Conservation (phyloP, 179 eudicot species). For the Gypsophila paniculata region DNA sequence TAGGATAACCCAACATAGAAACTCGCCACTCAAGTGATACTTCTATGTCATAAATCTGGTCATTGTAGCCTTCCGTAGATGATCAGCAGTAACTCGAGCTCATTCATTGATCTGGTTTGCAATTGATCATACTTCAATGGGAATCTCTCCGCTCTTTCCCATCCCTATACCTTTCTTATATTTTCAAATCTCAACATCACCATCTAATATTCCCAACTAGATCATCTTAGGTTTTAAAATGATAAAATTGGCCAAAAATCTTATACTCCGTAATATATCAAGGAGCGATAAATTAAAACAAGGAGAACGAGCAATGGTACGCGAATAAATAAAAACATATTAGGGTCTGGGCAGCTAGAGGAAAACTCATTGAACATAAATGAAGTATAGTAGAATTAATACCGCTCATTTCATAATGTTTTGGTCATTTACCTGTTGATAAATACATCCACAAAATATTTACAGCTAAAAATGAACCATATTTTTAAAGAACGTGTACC, state of each 20-base stretch:
- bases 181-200: not conserved
- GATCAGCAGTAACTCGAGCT: not conserved
- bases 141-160: not conserved
- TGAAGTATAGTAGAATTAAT: not conserved
- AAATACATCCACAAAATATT: not conserved
- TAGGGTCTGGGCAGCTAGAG: slow-evolving; percentile 4
- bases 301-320: not conserved
- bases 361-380: not conserved
- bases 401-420: not conserved
- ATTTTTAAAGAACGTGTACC: slow-evolving; percentile 34
- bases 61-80: not conserved
- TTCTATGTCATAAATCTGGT: not conserved
- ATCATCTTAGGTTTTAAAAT: not conserved
- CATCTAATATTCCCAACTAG: too few relatives aligned
- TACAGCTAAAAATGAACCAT: not conserved
- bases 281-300: not conserved
- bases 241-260: not conserved
- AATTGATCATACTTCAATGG: not conserved
- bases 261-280: too few relatives aligned
- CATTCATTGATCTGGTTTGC: not conserved
- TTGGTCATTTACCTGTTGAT: not conserved
- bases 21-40: not conserved
- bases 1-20: not conserved
- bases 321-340: not conserved
- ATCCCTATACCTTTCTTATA: not conserved